Evolutionary conservation across 2,329 filamentous ascomycete genomes (phyloP), one percentile per base, ranked within the genome.

Genomic region (Phaeosphaeriaceae sp.): DNA sequence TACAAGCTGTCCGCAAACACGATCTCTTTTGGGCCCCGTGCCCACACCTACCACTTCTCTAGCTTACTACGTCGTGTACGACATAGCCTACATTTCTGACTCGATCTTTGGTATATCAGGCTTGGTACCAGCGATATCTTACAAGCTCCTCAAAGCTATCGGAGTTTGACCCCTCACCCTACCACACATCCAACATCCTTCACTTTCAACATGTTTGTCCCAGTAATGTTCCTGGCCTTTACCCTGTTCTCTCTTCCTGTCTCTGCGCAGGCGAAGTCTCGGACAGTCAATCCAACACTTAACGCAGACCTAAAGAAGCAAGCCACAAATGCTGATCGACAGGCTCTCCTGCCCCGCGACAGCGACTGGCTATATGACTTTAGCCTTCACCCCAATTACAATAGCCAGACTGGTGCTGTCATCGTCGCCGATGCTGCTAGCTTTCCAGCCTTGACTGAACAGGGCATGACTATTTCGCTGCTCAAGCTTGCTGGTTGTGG

Each of bases 361-460:
- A 70, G 71, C 17, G 79, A 80, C 63, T 85, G 82, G 82, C 67
- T 75, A 44, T 85, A 83, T 67, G 81, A 85, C 72, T 85, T 84
- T 71, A 56, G 77, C 25, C 71, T 73, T 10, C 74, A 82, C 51
- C 62, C 69, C 13, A 73, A 76, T 64, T 83, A 80, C 68, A 80
- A 82, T 65, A 81, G 74, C 31, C 79, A 79, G 59, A 59, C 81
- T 1, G 83, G 83, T 13, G 78, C 79, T 17, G 83, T 85, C 33
- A 76, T 82, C 61, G 85, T 82, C 62, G 83, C 83, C 62, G 83
- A 84, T 61, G 80, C 80, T 13, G 82, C 82, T 19, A 84, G 81
- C 20, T 84, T 84, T 62, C 82, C 83, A 5, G 81, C 82, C 19
- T 72, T 81, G 1, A 77, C 77, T 15, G 80, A 78, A 20, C 76